Evolutionary conservation across 2,329 filamentous ascomycete species (phyloP).

Genomic region (Ceratocystis cacaofunesta): DNA sequence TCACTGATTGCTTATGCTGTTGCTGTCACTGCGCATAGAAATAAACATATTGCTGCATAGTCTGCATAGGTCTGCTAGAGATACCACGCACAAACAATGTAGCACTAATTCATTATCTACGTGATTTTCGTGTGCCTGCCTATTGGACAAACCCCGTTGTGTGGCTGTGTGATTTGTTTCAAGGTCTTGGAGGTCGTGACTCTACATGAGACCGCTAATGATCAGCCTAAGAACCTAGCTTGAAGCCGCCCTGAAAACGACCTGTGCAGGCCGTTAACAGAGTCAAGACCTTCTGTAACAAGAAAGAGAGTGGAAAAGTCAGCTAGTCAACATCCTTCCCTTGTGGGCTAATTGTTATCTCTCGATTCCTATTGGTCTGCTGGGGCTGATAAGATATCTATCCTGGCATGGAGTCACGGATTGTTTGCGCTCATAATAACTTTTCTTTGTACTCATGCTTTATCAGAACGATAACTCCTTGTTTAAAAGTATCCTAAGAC

Average conservation of each 20-base stretch:
- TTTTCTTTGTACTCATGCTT: constrained; percentile 2
- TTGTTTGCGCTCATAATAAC: background rate
- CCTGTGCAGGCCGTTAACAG: background rate
- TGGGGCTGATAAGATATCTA: background rate
- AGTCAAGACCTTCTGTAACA: background rate
- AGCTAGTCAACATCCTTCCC: background rate
- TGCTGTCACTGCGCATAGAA: too few relatives aligned
- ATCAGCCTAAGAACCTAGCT: background rate
- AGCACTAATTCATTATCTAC: background rate
- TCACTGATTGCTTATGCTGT: too few relatives aligned
- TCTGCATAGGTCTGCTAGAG: background rate
- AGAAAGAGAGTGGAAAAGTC: background rate
- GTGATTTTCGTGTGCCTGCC: background rate
- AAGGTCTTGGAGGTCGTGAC: background rate
- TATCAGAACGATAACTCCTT: background rate
- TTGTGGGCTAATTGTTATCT: background rate
- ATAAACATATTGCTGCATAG: too few relatives aligned
- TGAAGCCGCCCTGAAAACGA: background rate
- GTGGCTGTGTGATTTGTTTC: background rate
- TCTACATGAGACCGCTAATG: background rate
- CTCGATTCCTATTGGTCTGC: background rate
- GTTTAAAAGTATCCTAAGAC: background rate
- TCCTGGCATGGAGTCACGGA: background rate
- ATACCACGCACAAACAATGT: background rate
- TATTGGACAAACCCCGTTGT: background rate